Evolutionary conservation across 805 yeast genomes (phyloP).

Genomic region (Candida morakotiae): DNA sequence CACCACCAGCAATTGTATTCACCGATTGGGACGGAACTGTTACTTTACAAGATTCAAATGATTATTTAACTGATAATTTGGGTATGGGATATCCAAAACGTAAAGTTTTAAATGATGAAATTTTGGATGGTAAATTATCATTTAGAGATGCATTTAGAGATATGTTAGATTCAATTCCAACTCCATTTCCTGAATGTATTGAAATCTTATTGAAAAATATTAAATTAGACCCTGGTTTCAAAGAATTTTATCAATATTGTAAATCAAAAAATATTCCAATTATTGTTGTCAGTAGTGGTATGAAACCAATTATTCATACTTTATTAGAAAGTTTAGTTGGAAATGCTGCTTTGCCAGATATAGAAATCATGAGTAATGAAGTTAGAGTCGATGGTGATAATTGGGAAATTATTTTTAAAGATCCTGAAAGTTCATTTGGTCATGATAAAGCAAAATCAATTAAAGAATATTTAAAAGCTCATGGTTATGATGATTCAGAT

Average conservation of each 20-base stretch:
- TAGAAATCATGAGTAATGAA: conserved; percentile 80
- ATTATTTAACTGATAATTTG: conserved; percentile 78
- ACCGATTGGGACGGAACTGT: conserved; percentile 99
- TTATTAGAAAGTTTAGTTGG: conserved; percentile 74
- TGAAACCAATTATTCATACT: conserved; percentile 86
- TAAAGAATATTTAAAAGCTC: conserved; percentile 36
- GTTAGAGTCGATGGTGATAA: conserved; percentile 49
- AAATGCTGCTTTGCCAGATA: conserved; percentile 61
- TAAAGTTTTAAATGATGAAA: conserved; percentile 61
- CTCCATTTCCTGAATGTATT: conserved; percentile 80
- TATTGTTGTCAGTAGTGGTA: conserved; percentile 86
- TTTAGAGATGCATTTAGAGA: conserved; percentile 80
- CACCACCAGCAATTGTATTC: conserved; percentile 70
- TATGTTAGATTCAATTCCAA: conserved; percentile 77
- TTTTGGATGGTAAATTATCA: conserved; percentile 60
- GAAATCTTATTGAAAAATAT: conserved; percentile 61
- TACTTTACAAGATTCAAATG: conserved; percentile 92
- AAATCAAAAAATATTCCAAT: conserved; percentile 69
- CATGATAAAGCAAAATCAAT: conserved; percentile 92
- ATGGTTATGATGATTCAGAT: conserved; percentile 25
- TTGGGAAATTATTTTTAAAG: conserved; percentile 86
- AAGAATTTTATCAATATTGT: conserved; percentile 77
- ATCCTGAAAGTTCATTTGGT: conserved; percentile 79
- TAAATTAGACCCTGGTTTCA: conserved; percentile 87
- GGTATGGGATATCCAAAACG: conserved; percentile 81